These are phyloP conservation scores for Oryza glumipatula DNA, from an alignment of 176 grass and related monocot genomes.

Conservation along the genomic window DNA sequence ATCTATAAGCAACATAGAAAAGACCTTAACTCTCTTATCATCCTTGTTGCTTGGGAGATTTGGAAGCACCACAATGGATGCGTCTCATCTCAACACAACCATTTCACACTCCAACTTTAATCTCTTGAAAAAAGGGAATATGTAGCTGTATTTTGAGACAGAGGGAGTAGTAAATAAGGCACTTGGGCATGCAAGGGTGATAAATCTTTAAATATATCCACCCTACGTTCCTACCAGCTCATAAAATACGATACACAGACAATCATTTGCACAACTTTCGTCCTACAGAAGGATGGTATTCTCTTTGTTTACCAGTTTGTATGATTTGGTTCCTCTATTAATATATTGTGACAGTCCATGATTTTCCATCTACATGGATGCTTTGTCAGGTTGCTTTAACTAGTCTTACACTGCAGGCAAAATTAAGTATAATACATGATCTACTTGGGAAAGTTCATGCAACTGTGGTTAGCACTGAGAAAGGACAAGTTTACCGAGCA, in stretches of 20 bases:
- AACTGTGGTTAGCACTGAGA: slow-evolving; percentile 80
- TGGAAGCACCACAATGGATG: no score
- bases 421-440: slow-evolving; percentile 95
- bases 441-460: slow-evolving; percentile 88
- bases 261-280: slow-evolving; percentile 9
- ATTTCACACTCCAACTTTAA: no score
- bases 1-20: no score
- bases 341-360: slow-evolving; percentile 7
- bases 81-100: no score
- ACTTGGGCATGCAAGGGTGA: no score
- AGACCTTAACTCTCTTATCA: no score
- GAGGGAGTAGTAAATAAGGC: no score
- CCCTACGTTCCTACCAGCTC: neutral
- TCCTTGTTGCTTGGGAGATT: no score
- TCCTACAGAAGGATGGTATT: neutral
- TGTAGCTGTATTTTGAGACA: no score
- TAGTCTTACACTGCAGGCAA: slow-evolving; percentile 61
- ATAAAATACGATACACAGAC: neutral
- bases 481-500: slow-evolving; percentile 76
- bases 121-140: no score
- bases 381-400: neutral
- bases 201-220: neutral
- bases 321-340: neutral
- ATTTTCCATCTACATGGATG: slow-evolving; percentile 15
- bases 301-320: slow-evolving; percentile 8